Conservation (phyloP, 768 basidiomycete genomes). For the Lactarius pseudohatsudake region DNA sequence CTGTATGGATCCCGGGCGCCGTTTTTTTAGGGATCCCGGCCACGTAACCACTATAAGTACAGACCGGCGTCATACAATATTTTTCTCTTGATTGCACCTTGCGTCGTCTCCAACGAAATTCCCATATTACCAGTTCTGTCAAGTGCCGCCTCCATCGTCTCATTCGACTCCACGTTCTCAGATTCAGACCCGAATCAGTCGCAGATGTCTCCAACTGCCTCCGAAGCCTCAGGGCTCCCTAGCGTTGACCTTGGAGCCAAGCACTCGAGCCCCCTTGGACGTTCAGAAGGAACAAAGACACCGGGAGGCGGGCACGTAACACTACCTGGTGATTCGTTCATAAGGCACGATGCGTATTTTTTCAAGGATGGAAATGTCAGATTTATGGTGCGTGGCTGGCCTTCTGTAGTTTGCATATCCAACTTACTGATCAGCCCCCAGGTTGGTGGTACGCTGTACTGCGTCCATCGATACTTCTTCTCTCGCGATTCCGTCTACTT, state of each 20-base stretch:
- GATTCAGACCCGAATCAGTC: not conserved
- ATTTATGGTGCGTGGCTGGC: slow-evolving; percentile 14
- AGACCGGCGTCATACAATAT: too few species aligned
- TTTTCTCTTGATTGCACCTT: slow-evolving; percentile 2
- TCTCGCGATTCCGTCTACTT: slow-evolving; percentile 21
- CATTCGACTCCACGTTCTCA: slow-evolving; percentile 3
- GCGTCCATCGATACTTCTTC: slow-evolving; percentile 25
- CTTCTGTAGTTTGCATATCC: not conserved
- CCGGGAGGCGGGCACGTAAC: not conserved
- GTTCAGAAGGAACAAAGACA: not conserved
- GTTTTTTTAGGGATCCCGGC: too few species aligned
- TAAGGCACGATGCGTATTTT: slow-evolving; percentile 19
- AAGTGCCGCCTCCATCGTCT: slow-evolving; percentile 5
- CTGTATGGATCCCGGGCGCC: too few species aligned
- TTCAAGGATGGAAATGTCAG: slow-evolving; percentile 25
- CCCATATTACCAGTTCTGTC: not conserved
- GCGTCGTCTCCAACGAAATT: not conserved
- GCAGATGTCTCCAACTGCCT: not conserved
- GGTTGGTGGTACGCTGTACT: slow-evolving; percentile 16
- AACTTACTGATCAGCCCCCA: not conserved
- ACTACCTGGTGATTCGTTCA: not conserved
- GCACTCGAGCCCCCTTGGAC: too few species aligned
- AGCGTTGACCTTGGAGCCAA: not conserved
- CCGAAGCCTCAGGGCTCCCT: not conserved
- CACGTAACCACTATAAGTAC: too few species aligned